Evolutionary conservation across 805 yeast species (phyloP), one percentile per base, ranked within the genome.

Genomic region (Candida anglica): DNA sequence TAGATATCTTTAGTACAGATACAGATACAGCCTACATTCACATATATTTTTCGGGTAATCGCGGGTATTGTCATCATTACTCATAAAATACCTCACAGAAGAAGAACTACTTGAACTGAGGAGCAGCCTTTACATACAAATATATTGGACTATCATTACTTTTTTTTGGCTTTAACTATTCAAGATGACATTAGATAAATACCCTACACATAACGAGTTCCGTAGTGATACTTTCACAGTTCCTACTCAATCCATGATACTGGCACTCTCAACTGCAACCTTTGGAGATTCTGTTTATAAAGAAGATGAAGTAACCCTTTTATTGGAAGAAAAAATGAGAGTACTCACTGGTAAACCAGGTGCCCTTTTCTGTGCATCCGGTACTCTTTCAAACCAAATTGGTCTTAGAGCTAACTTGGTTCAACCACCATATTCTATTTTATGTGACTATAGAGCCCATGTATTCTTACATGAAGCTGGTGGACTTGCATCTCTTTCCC

Each of bases 191-290:
- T 8, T 21, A 10, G 21, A 15, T 16, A 13, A 30, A 25, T 32
- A 10, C 28, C 43, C 60, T 22, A 62, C 70, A 7, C 51, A 47
- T 35, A 64, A 64, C 40, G 72, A 66, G 43, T 66, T 66, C 45
- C 52, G 72, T 33, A 62, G 58, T 48, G 98, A 89, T 58, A 89
- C 97, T 1, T 86, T 87, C 69, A 88, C 97, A 3, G 84, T 85
- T 6, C 97, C 97, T 19, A 77, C 95, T 0, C 66, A 66, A 26
- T 65, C 74, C 21, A 86, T 88, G 91, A 54, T 84, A 14, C 45
- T 43, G 16, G 78, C 88, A 19, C 23, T 43, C 9, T 20, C 44
- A 19, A 41, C 39, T 8, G 46, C 68, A n/a, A 48, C 67, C 1
- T 50, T 56, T 16, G 72, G 72, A 3, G 72, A 66, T 40, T 52